A percentile compares a stretch with the other conserved stretches of the same genome.
Evolutionary conservation across 257 asterid species (phyloP).

Genomic region (Fraxinus americana): DNA sequence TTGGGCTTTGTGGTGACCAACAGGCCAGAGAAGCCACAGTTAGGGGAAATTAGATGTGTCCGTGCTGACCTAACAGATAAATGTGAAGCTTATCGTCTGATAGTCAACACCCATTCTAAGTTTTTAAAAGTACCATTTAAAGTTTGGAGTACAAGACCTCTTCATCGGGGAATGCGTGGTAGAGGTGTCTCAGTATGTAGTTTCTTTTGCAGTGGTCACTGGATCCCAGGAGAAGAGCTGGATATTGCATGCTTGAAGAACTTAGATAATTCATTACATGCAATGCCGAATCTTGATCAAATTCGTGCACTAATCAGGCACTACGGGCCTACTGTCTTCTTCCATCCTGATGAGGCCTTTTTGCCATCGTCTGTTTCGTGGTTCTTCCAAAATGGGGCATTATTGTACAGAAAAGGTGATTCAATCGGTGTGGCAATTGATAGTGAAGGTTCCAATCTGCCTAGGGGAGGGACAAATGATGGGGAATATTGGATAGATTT

Average conservation of each 20-base stretch:
- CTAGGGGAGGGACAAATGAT: constrained; percentile 75
- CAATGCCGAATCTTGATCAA: constrained; percentile 87
- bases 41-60: constrained; percentile 67
- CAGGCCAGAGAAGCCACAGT: constrained; percentile 61
- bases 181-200: constrained; percentile 78
- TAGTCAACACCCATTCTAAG: constrained; percentile 46
- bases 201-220: constrained; percentile 55
- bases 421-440: constrained; percentile 53
- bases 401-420: constrained; percentile 43
- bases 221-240: constrained; percentile 45
- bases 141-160: constrained; percentile 67
- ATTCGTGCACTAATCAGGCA: constrained; percentile 65
- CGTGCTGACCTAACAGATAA: constrained; percentile 72
- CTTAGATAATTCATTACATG: constrained; percentile 46
- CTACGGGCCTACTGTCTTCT: constrained; percentile 82
- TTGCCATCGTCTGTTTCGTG: constrained; percentile 89
- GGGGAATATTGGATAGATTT: constrained; percentile 83
- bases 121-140: constrained; percentile 46
- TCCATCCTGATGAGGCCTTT: constrained; percentile 79
- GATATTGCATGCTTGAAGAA: constrained; percentile 75
- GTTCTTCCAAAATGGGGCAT: constrained; percentile 79
- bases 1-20: constrained; percentile 71
- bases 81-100: constrained; percentile 50
- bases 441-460: constrained; percentile 69
- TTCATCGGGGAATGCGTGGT: constrained; percentile 61